Evolutionary conservation across 495 filamentous ascomycete species (phyloP).

Genomic region (Collariella sp.): DNA sequence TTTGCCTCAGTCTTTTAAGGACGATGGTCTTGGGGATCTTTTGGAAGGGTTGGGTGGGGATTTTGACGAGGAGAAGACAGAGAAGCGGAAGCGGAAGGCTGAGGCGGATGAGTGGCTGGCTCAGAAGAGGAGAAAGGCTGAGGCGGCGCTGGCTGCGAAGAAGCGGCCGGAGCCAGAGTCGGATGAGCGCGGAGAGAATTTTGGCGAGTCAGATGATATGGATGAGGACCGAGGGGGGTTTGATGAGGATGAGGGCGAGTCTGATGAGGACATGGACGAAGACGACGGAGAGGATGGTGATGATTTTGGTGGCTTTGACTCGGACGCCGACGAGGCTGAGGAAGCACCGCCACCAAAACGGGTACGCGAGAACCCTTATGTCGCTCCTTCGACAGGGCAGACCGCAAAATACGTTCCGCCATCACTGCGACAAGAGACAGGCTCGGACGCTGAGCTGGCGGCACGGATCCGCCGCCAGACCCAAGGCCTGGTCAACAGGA

Average conservation of each 20-base stretch:
- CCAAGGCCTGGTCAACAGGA: slow-evolving; percentile 82
- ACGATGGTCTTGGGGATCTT: slow-evolving; percentile 77
- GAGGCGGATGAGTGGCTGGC: slow-evolving; percentile 47
- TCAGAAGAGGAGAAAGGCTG: slow-evolving; percentile 40
- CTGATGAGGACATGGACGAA: slow-evolving; percentile 11
- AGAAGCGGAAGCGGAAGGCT: slow-evolving; percentile 59
- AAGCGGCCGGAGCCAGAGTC: slow-evolving; percentile 14
- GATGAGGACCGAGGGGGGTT: not conserved
- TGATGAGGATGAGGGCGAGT: slow-evolving; percentile 20
- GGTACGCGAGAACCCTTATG: slow-evolving; percentile 45
- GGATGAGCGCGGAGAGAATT: slow-evolving; percentile 28
- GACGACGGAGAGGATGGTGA: slow-evolving; percentile 6
- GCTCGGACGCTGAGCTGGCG: slow-evolving; percentile 58
- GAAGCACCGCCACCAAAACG: slow-evolving; percentile 19
- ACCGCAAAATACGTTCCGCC: slow-evolving; percentile 75
- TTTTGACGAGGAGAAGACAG: slow-evolving; percentile 44
- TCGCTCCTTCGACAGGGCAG: slow-evolving; percentile 36
- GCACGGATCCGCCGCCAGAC: slow-evolving; percentile 65
- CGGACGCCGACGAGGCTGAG: slow-evolving; percentile 12
- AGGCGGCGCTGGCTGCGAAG: slow-evolving; percentile 16
- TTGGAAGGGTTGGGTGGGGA: slow-evolving; percentile 59
- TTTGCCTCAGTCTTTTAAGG: slow-evolving; percentile 63
- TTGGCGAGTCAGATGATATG: slow-evolving; percentile 6
- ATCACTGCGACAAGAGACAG: slow-evolving; percentile 57
- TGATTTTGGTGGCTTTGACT: slow-evolving; percentile 29